phyloP scores from a whole-genome alignment of 805 yeast genomes.

The Cyberlindnera subsufficiens region DNA sequence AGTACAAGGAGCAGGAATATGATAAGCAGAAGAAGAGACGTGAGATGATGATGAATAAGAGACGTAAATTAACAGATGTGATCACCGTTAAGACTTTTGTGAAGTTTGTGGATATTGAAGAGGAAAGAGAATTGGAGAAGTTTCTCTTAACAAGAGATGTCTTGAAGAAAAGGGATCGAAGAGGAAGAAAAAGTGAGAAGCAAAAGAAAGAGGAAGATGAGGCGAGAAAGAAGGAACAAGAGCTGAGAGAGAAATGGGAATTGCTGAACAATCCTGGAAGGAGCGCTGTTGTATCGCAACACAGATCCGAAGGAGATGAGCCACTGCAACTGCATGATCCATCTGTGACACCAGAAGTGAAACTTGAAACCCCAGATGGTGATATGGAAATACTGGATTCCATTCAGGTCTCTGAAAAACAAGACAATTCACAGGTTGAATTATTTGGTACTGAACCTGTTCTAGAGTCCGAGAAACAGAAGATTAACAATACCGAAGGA shows the following conservation, averaged over 20 bases:
- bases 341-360: not conserved
- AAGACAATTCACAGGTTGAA: too few species aligned
- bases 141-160: constrained; percentile 33
- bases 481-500: too few species aligned
- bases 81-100: constrained; percentile 46
- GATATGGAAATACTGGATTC: not conserved
- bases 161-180: constrained; percentile 38
- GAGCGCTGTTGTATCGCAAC: not conserved
- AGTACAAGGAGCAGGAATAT: constrained; percentile 79
- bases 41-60: constrained; percentile 60
- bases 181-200: constrained; percentile 36
- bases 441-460: too few species aligned
- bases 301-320: not conserved
- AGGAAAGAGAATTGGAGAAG: constrained; percentile 49
- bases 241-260: constrained; percentile 23
- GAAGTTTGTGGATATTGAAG: constrained; percentile 53
- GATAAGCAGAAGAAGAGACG: constrained; percentile 74
- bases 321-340: not conserved
- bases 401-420: too few species aligned
- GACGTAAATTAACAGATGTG: constrained; percentile 54
- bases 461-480: too few species aligned
- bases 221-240: constrained; percentile 24
- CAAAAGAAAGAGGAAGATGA: constrained; percentile 32
- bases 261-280: constrained; percentile 14
- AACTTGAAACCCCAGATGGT: constrained; percentile 2